phyloP scores from a whole-genome alignment of 805 yeast species.

The Kazachstania africana region DNA sequence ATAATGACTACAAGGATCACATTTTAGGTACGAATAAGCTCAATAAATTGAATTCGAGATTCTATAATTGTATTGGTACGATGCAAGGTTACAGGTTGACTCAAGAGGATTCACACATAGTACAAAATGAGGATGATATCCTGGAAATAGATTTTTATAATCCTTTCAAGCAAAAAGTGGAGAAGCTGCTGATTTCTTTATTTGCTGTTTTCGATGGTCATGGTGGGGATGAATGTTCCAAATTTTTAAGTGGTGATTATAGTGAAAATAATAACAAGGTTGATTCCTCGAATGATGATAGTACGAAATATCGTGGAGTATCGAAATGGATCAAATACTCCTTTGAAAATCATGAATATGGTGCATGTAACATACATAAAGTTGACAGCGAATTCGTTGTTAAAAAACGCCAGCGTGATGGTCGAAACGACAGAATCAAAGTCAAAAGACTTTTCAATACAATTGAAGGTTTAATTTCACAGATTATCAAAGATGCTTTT shows the following conservation, averaged over 20 bases:
- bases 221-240: conserved; percentile 58
- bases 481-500: conserved; percentile 33
- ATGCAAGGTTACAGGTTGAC: conserved; percentile 70
- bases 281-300: background rate
- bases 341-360: conserved; percentile 23
- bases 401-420: no score
- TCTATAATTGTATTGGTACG: conserved; percentile 50
- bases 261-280: background rate
- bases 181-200: conserved; percentile 27
- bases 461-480: conserved; percentile 26
- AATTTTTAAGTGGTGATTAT: conserved; percentile 34
- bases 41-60: conserved; percentile 24
- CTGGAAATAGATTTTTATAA: conserved; percentile 24
- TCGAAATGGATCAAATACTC: conserved; percentile 21
- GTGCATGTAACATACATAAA: conserved; percentile 6
- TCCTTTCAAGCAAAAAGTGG: conserved; percentile 20
- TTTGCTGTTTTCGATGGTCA: conserved; percentile 79
- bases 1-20: conserved; percentile 25
- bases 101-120: conserved; percentile 68
- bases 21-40: conserved; percentile 5
- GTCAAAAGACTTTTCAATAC: conserved; percentile 19
- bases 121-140: conserved; percentile 32
- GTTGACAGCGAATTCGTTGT: background rate
- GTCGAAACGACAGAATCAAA: conserved; percentile 1
- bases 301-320: conserved; percentile 12